Percentiles rank a stretch among this genome's conserved stretches.
phyloP scores from a whole-genome alignment of 148 eudicot species.

The Vaccinium corymbosum region DNA sequence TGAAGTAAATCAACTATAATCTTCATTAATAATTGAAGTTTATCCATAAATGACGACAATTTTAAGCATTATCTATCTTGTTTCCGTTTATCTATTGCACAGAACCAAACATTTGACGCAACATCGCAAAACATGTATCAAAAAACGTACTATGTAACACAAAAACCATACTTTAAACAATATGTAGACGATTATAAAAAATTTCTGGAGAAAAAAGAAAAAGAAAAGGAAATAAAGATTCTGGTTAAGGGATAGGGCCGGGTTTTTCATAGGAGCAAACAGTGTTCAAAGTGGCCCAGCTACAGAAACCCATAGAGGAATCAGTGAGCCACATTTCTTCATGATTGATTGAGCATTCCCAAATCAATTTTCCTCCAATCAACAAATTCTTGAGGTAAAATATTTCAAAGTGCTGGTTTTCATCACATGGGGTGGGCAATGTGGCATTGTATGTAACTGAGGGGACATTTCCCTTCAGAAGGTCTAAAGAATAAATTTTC shows the following conservation, averaged over 20 bases:
- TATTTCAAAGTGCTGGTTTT: not conserved
- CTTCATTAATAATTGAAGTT: not conserved
- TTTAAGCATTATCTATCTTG: not conserved
- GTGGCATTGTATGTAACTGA: constrained; percentile 15
- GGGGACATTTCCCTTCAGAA: constrained; percentile 6
- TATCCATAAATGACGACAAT: no score
- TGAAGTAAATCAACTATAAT: not conserved
- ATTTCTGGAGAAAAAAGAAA: no score
- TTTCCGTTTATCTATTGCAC: not conserved
- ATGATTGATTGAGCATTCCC: constrained; percentile 47
- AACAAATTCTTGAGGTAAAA: constrained; percentile 10
- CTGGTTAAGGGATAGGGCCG: no score
- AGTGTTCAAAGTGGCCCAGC: constrained; percentile 54
- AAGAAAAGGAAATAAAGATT: no score
- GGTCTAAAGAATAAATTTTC: not conserved
- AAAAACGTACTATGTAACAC: not conserved
- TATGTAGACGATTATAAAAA: not conserved
- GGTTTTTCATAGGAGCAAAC: constrained; percentile 4
- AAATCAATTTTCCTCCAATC: constrained; percentile 26
- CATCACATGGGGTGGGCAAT: not conserved
- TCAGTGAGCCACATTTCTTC: constrained; percentile 16
- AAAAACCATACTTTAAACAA: not conserved
- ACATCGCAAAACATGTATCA: not conserved
- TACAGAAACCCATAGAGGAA: constrained; percentile 24
- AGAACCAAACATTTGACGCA: not conserved